A percentile compares a stretch with the other conserved stretches of the same genome.
phyloP scores from a whole-genome alignment of 2,329 filamentous ascomycete genomes.

The Pestalotiopsis sp. region DNA sequence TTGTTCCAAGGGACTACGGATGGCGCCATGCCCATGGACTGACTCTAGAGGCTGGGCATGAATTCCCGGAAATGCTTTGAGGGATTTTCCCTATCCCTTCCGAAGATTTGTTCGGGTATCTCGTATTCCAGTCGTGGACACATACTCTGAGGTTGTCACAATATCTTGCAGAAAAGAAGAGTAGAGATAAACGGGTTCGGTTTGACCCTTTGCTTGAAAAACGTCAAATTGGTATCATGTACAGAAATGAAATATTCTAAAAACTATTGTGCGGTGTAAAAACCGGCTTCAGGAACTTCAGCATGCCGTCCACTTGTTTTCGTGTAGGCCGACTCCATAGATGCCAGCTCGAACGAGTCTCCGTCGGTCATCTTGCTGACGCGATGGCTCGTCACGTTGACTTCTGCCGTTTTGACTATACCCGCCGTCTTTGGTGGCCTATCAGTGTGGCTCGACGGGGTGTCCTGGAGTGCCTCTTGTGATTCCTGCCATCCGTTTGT shows the following conservation, averaged over 20 bases:
- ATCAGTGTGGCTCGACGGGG: background rate
- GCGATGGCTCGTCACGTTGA: conserved; percentile 28
- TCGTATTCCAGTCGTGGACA: background rate
- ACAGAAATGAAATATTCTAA: background rate
- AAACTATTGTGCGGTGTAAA: conserved; percentile 1
- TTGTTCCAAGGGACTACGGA: background rate
- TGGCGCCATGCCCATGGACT: background rate
- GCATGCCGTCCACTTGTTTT: background rate
- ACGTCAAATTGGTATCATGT: conserved; percentile 5
- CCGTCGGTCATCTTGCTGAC: conserved; percentile 13
- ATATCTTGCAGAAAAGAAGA: background rate
- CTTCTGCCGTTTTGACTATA: conserved; percentile 34
- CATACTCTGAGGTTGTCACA: background rate
- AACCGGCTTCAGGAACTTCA: background rate
- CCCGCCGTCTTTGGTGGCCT: conserved; percentile 20
- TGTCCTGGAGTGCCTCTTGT: conserved; percentile 32
- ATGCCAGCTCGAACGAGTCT: conserved; percentile 19
- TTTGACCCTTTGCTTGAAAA: background rate
- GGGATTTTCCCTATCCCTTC: background rate
- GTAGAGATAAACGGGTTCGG: too few species aligned
- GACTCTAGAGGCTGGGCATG: background rate
- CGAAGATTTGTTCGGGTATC: background rate
- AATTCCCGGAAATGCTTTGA: background rate
- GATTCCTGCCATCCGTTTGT: conserved; percentile 33
- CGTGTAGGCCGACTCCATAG: conserved; percentile 5